These are phyloP conservation scores for Kregervanrija delftensis DNA, from an alignment of 805 yeast species.

Conservation along the genomic window DNA sequence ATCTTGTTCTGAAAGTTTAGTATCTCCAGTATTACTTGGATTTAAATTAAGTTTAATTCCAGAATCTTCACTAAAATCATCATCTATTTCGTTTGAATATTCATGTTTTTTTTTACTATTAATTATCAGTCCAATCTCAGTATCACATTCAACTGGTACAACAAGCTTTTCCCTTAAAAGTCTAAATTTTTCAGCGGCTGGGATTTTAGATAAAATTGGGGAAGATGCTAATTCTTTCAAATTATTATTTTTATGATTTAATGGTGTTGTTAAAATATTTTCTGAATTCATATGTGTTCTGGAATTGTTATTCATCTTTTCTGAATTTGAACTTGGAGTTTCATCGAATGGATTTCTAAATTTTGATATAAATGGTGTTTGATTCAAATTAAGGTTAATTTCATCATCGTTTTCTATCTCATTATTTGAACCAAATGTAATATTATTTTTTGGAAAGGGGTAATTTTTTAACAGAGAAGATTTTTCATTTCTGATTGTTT, in stretches of 20 bases:
- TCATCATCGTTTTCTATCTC: constrained; percentile 6
- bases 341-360: constrained; percentile 33
- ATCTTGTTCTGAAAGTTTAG: constrained; percentile 6
- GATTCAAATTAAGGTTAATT: constrained; percentile 4
- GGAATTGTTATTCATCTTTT: background rate
- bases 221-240: background rate
- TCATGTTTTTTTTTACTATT: constrained; percentile 11
- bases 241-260: background rate
- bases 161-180: constrained; percentile 16
- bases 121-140: constrained; percentile 22
- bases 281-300: background rate
- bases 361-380: constrained; percentile 23
- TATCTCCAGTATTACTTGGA: constrained; percentile 7
- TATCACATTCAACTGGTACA: constrained; percentile 19
- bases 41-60: constrained; percentile 18
- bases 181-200: constrained; percentile 19
- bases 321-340: constrained; percentile 16
- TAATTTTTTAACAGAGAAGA: no score
- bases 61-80: constrained; percentile 16
- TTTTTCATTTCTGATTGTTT: no score
- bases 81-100: constrained; percentile 9
- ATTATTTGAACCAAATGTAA: no score
- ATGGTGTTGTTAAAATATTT: constrained; percentile 3
- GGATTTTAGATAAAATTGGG: background rate
- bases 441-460: no score